Evolutionary conservation across 2,329 filamentous ascomycete genomes (phyloP).

Genomic region (Pseudogymnoascus sp.): DNA sequence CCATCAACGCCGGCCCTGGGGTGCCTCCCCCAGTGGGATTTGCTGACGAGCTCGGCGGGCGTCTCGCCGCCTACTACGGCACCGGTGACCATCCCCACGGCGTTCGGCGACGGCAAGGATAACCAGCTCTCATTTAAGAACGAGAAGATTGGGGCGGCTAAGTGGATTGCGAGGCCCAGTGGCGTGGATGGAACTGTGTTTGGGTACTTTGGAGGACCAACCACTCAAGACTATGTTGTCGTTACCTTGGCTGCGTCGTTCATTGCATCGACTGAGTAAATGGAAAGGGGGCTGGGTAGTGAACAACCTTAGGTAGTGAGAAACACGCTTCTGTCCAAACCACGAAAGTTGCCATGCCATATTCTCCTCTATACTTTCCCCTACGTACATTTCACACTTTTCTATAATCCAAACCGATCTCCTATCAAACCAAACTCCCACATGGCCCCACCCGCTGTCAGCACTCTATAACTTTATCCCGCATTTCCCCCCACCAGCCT

Average conservation of each 20-base stretch:
- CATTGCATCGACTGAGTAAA: neutral
- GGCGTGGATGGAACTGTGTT: slow-evolving; percentile 1
- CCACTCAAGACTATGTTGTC: neutral
- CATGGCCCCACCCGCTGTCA: slow-evolving; percentile 1
- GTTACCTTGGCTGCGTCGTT: slow-evolving; percentile 2
- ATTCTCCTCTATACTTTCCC: neutral
- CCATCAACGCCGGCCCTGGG: neutral
- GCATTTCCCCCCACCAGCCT: neutral
- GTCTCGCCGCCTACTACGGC: neutral
- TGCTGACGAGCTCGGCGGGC: neutral
- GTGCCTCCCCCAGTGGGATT: neutral
- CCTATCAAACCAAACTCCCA: neutral
- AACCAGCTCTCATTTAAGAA: neutral
- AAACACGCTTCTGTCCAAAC: neutral
- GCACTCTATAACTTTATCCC: slow-evolving; percentile 6
- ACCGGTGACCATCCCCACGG: neutral
- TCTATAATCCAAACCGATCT: neutral
- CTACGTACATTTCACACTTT: neutral
- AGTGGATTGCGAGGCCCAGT: neutral
- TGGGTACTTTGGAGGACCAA: neutral
- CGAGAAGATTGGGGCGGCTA: neutral
- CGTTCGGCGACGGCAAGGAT: neutral
- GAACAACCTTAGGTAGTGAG: neutral
- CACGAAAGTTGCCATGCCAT: neutral
- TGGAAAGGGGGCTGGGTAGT: neutral